These are phyloP conservation scores for Wickerhamiella dianesei DNA, from an alignment of 805 yeast genomes.

Conservation along the genomic window DNA sequence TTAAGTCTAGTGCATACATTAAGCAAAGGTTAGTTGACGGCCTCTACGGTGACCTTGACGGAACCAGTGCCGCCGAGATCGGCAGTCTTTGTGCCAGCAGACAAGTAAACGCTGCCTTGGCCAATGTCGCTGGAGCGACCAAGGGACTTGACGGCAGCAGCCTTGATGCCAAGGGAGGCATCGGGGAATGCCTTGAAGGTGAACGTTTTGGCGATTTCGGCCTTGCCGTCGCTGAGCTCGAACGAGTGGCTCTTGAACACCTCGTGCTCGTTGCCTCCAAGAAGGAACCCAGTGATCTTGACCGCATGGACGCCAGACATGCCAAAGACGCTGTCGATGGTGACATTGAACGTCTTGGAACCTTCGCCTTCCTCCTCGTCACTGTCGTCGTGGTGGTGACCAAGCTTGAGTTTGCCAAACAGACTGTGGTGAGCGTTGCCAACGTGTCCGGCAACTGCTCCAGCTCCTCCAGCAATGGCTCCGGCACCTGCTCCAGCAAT, in stretches of 20 bases:
- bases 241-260: conserved; percentile 49
- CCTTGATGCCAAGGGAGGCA: conserved; percentile 44
- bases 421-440: conserved; percentile 28
- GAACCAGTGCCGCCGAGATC: conserved; percentile 11
- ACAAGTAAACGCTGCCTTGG: conserved; percentile 34
- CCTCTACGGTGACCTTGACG: neutral
- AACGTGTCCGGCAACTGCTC: conserved; percentile 34
- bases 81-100: conserved; percentile 27
- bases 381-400: conserved; percentile 13
- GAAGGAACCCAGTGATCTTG: conserved; percentile 36
- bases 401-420: conserved; percentile 32
- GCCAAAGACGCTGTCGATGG: conserved; percentile 15
- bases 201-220: conserved; percentile 29
- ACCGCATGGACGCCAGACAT: conserved; percentile 21
- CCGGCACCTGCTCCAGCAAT: conserved; percentile 21
- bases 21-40: neutral
- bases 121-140: conserved; percentile 60
- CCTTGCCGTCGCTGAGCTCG: conserved; percentile 36
- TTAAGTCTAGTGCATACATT: conserved; percentile 5
- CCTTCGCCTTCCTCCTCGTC: conserved; percentile 13
- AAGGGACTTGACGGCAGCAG: conserved; percentile 55
- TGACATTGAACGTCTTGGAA: conserved; percentile 8
- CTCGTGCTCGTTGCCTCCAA: conserved; percentile 35
- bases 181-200: conserved; percentile 55
- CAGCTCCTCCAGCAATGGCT: conserved; percentile 39